Conservation (phyloP, 2,329 filamentous ascomycete species). For the Trichoderma atroviride region DNA sequence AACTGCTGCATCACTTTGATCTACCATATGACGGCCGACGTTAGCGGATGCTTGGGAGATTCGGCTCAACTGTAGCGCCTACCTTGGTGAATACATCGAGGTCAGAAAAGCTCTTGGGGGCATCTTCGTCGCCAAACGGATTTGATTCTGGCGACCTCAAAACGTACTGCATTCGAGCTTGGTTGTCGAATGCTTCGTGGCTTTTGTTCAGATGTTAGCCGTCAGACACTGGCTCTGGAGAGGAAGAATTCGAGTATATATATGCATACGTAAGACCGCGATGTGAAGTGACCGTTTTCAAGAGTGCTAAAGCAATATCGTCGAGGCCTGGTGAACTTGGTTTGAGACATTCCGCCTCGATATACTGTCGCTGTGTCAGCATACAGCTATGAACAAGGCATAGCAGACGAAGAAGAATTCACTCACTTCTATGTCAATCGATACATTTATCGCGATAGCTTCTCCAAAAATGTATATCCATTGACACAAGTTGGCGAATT, state of each 20-base stretch:
- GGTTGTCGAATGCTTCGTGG: conserved; percentile 87
- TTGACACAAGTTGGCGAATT: conserved; percentile 91
- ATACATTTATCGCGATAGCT: conserved; percentile 85
- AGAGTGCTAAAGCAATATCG: conserved; percentile 80
- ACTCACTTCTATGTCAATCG: conserved; percentile 83
- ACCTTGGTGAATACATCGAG: conserved; percentile 84
- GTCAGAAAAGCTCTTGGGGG: conserved; percentile 72
- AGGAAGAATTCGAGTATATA: background rate
- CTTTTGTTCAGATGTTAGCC: conserved; percentile 56
- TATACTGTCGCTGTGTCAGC: conserved; percentile 59
- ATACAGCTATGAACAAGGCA: background rate
- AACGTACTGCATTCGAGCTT: conserved; percentile 84
- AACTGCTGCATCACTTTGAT: conserved; percentile 83
- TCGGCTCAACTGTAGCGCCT: conserved; percentile 27
- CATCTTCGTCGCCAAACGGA: conserved; percentile 80
- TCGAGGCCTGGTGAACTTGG: conserved; percentile 73
- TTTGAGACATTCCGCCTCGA: conserved; percentile 87
- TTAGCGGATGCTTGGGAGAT: background rate
- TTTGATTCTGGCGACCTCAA: conserved; percentile 79
- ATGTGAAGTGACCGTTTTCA: conserved; percentile 94
- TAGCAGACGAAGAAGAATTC: conserved; percentile 7
- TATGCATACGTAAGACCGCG: conserved; percentile 80
- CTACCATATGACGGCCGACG: conserved; percentile 40
- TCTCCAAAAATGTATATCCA: conserved; percentile 92
- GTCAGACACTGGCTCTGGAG: conserved; percentile 20